Conservation (phyloP, 2,329 filamentous ascomycete species). For the Pseudogymnoascus sp. region DNA sequence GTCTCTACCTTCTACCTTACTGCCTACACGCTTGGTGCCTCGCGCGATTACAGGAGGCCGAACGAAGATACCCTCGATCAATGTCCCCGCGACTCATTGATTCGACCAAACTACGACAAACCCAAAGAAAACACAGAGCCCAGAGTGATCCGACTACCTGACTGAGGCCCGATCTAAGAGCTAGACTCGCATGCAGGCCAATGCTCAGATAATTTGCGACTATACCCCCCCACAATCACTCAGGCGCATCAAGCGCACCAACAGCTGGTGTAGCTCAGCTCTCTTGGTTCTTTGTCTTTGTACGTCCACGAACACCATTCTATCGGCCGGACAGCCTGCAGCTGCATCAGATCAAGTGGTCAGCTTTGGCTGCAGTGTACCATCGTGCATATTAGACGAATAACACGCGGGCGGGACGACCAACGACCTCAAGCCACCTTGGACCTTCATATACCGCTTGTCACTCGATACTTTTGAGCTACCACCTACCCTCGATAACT, state of each 20-base stretch:
- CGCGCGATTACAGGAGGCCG: conserved; percentile 3
- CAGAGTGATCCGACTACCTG: background rate
- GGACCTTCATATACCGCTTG: background rate
- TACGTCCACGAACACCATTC: conserved; percentile 1
- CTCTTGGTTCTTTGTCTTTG: background rate
- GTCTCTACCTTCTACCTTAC: background rate
- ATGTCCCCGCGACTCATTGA: background rate
- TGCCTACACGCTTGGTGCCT: background rate
- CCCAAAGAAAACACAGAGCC: background rate
- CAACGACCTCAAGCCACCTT: background rate
- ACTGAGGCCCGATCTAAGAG: conserved; percentile 1
- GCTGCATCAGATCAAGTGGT: conserved; percentile 8
- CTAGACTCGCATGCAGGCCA: background rate
- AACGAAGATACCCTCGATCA: background rate
- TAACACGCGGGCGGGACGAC: background rate
- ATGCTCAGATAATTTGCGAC: conserved; percentile 3
- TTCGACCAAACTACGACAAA: background rate
- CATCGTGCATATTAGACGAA: background rate
- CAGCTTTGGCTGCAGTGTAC: conserved; percentile 2
- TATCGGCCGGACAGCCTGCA: background rate
- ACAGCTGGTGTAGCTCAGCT: conserved; percentile 3
- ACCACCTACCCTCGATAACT: background rate
- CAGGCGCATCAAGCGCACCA: conserved; percentile 8
- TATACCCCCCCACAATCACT: background rate
- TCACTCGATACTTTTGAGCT: conserved; percentile 2